Evolutionary conservation across 306 rosid genomes (phyloP).

Genomic region (Inga leiocalycina): DNA sequence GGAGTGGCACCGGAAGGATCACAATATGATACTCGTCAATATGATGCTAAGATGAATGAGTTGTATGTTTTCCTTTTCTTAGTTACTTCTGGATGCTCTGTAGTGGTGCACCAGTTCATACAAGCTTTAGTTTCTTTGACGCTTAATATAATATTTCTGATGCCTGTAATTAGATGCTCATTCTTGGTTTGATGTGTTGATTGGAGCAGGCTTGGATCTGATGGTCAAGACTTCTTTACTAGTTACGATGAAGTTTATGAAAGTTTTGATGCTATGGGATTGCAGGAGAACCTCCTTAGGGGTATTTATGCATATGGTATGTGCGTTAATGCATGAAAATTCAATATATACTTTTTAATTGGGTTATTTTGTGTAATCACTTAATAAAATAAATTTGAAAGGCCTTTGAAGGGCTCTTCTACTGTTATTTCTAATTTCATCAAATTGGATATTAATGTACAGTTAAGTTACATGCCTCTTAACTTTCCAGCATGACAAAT

Average conservation of each 20-base stretch:
- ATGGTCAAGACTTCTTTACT: slow-evolving; percentile 63
- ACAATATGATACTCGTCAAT: slow-evolving; percentile 63
- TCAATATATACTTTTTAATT: neutral
- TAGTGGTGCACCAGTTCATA: neutral
- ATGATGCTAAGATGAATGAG: slow-evolving; percentile 63
- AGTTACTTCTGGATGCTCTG: neutral
- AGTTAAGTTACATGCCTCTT: neutral
- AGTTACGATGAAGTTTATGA: slow-evolving; percentile 68
- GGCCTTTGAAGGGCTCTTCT: neutral
- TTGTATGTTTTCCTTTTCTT: slow-evolving; percentile 40
- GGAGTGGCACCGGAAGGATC: slow-evolving; percentile 56
- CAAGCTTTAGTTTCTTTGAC: neutral
- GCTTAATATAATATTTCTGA: neutral
- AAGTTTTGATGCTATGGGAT: slow-evolving; percentile 64
- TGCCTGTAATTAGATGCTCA: neutral
- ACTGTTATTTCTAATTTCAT: neutral
- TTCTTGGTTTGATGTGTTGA: slow-evolving; percentile 32
- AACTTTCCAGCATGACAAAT: neutral
- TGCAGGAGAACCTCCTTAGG: slow-evolving; percentile 71
- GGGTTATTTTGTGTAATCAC: neutral
- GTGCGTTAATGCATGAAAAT: neutral
- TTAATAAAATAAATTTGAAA: neutral
- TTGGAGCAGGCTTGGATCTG: slow-evolving; percentile 51
- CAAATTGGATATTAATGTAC: neutral
- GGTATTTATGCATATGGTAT: slow-evolving; percentile 77